These are phyloP conservation scores for Tritrichomonas foetus DNA, from an alignment of 208 protist species.

Conservation along the genomic window DNA sequence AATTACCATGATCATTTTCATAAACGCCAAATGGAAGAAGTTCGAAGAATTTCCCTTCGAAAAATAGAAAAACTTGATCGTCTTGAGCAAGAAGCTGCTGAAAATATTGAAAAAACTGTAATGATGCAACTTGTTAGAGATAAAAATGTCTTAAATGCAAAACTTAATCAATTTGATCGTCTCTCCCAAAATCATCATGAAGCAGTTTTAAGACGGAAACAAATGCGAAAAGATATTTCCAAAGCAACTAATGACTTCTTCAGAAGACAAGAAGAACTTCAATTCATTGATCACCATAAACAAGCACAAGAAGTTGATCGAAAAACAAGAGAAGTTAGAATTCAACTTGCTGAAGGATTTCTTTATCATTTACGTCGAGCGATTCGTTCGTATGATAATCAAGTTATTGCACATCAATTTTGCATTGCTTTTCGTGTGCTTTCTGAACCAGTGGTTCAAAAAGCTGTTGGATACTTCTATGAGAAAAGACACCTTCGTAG, in stretches of 20 bases:
- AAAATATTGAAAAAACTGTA: background rate
- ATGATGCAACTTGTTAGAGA: background rate
- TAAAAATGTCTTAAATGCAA: background rate
- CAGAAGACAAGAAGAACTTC: background rate
- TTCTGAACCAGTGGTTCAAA: background rate
- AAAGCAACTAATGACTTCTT: background rate
- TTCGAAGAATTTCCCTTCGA: background rate
- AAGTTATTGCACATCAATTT: background rate
- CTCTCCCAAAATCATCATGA: background rate
- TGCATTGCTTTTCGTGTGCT: background rate
- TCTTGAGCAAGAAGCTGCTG: background rate
- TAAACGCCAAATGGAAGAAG: background rate
- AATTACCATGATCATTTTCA: background rate
- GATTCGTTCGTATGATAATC: background rate
- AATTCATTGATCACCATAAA: background rate
- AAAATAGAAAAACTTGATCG: background rate
- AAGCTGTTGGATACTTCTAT: slow-evolving; percentile 33
- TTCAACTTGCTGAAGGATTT: background rate
- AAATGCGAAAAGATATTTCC: background rate
- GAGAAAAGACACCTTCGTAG: background rate
- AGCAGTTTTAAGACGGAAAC: background rate
- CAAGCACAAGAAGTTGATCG: background rate
- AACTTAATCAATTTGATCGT: background rate
- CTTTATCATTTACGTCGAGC: background rate
- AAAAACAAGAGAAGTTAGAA: background rate